Conservation (phyloP, 805 yeast species). For the Saitoella complicata region DNA sequence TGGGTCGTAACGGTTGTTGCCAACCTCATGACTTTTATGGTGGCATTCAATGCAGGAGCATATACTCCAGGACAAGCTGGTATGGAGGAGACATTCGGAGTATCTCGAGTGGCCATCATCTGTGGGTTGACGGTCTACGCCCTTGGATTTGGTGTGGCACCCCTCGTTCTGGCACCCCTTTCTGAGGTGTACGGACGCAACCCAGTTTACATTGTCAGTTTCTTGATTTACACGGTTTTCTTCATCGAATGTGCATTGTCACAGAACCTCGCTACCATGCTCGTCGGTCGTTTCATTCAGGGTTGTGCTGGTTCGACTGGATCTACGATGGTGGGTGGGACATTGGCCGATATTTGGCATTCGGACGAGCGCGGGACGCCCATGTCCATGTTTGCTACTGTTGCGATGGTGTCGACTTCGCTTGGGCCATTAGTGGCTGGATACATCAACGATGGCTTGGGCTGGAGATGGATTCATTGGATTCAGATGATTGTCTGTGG, state of each 20-base stretch:
- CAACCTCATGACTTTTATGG: too few relatives aligned
- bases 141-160: conserved; percentile 70
- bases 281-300: conserved; percentile 62
- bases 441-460: conserved; percentile 46
- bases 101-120: too few relatives aligned
- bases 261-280: conserved; percentile 43
- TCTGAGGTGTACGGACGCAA: conserved; percentile 76
- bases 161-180: conserved; percentile 77
- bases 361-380: conserved; percentile 40
- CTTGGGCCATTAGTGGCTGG: too few relatives aligned
- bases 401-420: too few relatives aligned
- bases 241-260: conserved; percentile 41
- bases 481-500: conserved; percentile 52
- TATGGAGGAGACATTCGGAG: too few relatives aligned
- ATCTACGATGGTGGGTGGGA: conserved; percentile 24
- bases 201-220: conserved; percentile 64
- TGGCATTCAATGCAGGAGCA: too few relatives aligned
- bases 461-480: conserved; percentile 54
- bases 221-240: conserved; percentile 53
- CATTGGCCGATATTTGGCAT: conserved; percentile 52
- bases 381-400: too few relatives aligned
- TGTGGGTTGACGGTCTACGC: too few relatives aligned
- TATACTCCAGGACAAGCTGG: too few relatives aligned
- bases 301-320: conserved; percentile 49
- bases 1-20: too few relatives aligned